phyloP scores from a whole-genome alignment of 495 filamentous ascomycete genomes.

The Delitschia confertaspora region DNA sequence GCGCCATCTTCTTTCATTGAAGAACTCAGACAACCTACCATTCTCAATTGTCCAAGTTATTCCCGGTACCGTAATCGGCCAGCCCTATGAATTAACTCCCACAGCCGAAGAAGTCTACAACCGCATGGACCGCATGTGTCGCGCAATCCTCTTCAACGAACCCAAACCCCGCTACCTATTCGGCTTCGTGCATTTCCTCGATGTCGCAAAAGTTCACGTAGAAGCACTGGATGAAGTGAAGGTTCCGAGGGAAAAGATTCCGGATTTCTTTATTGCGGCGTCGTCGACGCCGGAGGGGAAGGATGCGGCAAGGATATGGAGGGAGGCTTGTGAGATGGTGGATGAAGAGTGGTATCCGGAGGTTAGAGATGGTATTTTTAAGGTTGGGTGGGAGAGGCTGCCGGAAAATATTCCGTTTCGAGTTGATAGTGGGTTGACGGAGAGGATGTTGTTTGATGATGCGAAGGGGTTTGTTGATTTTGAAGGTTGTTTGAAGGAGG shows the following conservation, averaged over 20 bases:
- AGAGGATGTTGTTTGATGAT: constrained; percentile 10
- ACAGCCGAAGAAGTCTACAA: background rate
- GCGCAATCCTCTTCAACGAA: constrained; percentile 11
- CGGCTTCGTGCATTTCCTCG: constrained; percentile 17
- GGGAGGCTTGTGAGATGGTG: constrained; percentile 3
- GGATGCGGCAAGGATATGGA: constrained; percentile 7
- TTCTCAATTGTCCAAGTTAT: constrained; percentile 22
- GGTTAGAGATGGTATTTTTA: constrained; percentile 3
- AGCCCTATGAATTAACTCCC: constrained; percentile 10
- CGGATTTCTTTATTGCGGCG: constrained; percentile 17
- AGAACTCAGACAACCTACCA: background rate
- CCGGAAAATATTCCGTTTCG: constrained; percentile 15
- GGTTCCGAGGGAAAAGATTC: constrained; percentile 1
- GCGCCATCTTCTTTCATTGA: constrained; percentile 8
- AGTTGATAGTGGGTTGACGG: constrained; percentile 9
- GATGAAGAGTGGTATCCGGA: constrained; percentile 5
- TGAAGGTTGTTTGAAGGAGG: constrained; percentile 15
- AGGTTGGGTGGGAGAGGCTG: constrained; percentile 6
- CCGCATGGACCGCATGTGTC: constrained; percentile 15
- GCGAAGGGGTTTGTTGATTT: constrained; percentile 2
- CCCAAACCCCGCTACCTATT: constrained; percentile 9
- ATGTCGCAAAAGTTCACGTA: constrained; percentile 15
- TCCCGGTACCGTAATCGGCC: constrained; percentile 18
- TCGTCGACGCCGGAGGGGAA: constrained; percentile 1
- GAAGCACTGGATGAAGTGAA: constrained; percentile 9